Base-by-base conservation (phyloP, 2,329 filamentous ascomycete species). In the Aspergillus hiratsukae region DNA sequence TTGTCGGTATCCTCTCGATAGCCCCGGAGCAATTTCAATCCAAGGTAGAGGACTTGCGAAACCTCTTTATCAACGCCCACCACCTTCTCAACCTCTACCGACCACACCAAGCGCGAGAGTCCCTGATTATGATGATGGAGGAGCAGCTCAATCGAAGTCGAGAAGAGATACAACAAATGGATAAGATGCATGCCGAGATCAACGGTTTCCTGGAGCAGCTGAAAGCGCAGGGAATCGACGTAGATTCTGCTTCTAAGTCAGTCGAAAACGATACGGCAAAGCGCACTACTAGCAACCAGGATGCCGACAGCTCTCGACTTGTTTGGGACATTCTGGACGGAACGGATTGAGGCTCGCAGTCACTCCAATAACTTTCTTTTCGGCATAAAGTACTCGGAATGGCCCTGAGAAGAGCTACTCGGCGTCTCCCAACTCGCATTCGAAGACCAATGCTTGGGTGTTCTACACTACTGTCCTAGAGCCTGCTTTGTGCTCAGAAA, bases 61-160 rank as follows among this genome's bases (percentile, higher is more conserved):
- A 87, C 17, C 77, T 97, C 28, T 87, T 96, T 61, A 87, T 93
- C 72, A 97, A 97, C 72, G 88, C 95, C 68, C 91, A 97, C 74
- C 90, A 95, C 68, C 82, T 96, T 53, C 85, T 97, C 62, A 99
- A 99, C 72, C 87, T 96, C 72, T 97, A 96, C 75, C 83, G 93
- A 31, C 92, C 92, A 9, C 92, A 97, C 71, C 93, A 97, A 76
- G 91, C 92, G 25, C 79, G 93, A 48, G 92, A 97, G 76, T 91
- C 87, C 28, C 79, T 96, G 56, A 96, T 96, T 31, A 76, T 87
- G 63, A 83, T 93, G 78, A 91, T 97, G 88, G 89, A 96, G 74
- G 87, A 89, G 63, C 88, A 93, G 67, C 76, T 96, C 29, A 86
- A 90, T 64, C 81, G 80, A 63, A 87, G 87, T 54, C 84, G 82